These are phyloP conservation scores for Globisporangium splendens DNA, from an alignment of 352 stramenopile species.

Conservation along the genomic window DNA sequence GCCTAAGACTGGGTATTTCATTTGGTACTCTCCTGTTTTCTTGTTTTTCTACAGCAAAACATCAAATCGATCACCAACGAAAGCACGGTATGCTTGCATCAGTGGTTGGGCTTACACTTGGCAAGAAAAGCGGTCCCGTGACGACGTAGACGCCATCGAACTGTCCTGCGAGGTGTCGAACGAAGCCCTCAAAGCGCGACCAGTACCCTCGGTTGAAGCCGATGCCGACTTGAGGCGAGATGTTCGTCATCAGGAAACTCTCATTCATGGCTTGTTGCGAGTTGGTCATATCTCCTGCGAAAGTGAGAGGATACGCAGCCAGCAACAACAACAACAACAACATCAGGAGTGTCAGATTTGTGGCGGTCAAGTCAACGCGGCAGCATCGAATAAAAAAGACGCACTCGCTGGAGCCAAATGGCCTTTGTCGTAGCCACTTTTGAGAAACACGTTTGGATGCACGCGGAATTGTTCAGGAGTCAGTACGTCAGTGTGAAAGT, in stretches of 20 bases:
- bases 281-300: slow-evolving; percentile 79
- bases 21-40: slow-evolving; percentile 55
- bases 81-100: background rate
- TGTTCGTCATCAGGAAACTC: slow-evolving; percentile 95
- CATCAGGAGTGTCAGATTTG: too few species aligned
- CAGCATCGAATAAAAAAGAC: slow-evolving; percentile 1
- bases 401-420: slow-evolving; percentile 89
- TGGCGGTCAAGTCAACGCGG: too few species aligned
- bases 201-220: slow-evolving; percentile 90
- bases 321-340: too few species aligned
- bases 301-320: background rate
- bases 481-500: slow-evolving; percentile 80
- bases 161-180: slow-evolving; percentile 73
- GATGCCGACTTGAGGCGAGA: slow-evolving; percentile 88
- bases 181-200: slow-evolving; percentile 83
- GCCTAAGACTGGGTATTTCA: slow-evolving; percentile 82
- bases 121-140: slow-evolving; percentile 93
- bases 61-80: background rate
- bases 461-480: slow-evolving; percentile 82
- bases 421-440: slow-evolving; percentile 93
- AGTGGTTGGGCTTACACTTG: slow-evolving; percentile 35
- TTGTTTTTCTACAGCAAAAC: slow-evolving; percentile 49
- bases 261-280: slow-evolving; percentile 87
- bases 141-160: slow-evolving; percentile 88
- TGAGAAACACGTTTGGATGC: slow-evolving; percentile 83